Evolutionary conservation across 2,329 filamentous ascomycete species (phyloP).

Genomic region (Claviceps humidiphila): DNA sequence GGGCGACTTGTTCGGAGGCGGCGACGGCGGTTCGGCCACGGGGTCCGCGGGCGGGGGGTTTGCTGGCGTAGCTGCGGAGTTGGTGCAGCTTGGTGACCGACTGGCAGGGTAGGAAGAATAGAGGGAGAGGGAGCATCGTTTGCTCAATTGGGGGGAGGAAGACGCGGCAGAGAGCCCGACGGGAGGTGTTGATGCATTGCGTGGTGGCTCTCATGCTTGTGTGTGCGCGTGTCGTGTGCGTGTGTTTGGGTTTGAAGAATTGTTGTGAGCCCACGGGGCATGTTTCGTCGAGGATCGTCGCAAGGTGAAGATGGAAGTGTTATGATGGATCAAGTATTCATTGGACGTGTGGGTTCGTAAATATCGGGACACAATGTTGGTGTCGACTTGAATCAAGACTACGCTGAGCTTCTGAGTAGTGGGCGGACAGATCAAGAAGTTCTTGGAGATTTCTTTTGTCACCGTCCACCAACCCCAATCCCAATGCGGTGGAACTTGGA

Average conservation of each 20-base stretch:
- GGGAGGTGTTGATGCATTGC: slow-evolving; percentile 29
- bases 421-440: background rate
- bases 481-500: background rate
- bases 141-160: slow-evolving; percentile 22
- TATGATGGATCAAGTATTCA: too few relatives aligned
- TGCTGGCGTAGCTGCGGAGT: background rate
- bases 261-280: background rate
- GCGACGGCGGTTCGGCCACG: background rate
- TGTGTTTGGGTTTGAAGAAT: background rate
- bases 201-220: slow-evolving; percentile 22
- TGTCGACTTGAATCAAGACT: background rate
- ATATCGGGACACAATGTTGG: background rate
- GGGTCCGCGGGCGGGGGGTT: background rate
- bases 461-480: background rate
- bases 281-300: background rate
- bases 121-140: background rate
- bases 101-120: background rate
- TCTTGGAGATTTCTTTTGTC: background rate
- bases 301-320: too few relatives aligned
- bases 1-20: slow-evolving; percentile 4
- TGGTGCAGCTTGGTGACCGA: background rate
- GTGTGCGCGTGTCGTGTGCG: background rate
- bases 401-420: background rate
- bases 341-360: too few relatives aligned
- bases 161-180: slow-evolving; percentile 32